These are phyloP conservation scores for Solanum infundibuliforme DNA, from an alignment of 257 asterid species.

Conservation along the genomic window DNA sequence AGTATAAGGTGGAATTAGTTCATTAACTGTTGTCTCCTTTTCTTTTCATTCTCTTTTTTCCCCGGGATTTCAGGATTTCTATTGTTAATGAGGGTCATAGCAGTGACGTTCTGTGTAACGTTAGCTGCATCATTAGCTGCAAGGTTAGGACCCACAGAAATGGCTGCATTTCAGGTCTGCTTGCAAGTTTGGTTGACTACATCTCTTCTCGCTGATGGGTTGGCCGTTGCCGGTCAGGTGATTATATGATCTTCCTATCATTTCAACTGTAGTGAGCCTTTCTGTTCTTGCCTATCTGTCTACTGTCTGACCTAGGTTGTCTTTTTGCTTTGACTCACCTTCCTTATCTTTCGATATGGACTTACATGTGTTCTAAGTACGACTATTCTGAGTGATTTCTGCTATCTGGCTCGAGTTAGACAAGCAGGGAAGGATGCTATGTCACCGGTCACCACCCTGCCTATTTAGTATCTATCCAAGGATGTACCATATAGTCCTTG, in stretches of 20 bases:
- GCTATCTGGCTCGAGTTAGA: background rate
- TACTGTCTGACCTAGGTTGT: background rate
- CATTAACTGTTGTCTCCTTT: background rate
- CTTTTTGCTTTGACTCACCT: background rate
- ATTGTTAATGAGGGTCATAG: slow-evolving; percentile 64
- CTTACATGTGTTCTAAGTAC: background rate
- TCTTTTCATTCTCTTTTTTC: background rate
- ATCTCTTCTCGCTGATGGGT: slow-evolving; percentile 76
- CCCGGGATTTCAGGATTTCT: slow-evolving; percentile 32
- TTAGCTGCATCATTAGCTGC: slow-evolving; percentile 81
- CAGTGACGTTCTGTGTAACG: slow-evolving; percentile 77
- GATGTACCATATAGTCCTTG: background rate
- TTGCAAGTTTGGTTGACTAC: slow-evolving; percentile 80
- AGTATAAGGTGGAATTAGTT: background rate
- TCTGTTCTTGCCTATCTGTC: background rate
- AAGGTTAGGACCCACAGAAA: slow-evolving; percentile 53
- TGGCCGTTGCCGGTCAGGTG: slow-evolving; percentile 93
- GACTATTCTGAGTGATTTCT: background rate
- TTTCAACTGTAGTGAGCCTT: background rate
- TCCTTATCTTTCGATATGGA: background rate
- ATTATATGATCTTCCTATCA: background rate
- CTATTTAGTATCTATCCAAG: background rate
- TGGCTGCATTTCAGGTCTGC: slow-evolving; percentile 94
- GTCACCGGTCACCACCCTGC: background rate
- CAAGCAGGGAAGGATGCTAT: background rate